Conservation (phyloP, 1,284 basidiomycete genomes). For the Peniophora sp. region DNA sequence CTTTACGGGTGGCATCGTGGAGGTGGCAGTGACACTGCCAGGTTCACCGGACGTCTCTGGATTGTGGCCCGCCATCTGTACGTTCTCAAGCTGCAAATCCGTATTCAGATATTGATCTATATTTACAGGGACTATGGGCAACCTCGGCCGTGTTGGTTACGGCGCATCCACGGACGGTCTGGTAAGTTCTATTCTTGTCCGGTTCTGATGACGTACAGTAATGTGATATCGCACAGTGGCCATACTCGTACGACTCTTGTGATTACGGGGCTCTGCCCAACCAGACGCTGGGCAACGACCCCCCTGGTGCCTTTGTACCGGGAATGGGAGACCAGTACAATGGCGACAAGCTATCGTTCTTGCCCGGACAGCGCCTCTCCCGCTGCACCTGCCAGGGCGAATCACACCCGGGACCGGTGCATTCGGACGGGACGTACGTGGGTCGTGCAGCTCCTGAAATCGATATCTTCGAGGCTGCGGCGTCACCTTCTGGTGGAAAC, state of each 20-base stretch:
- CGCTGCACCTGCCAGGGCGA: constrained; percentile 49
- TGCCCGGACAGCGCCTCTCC: constrained; percentile 40
- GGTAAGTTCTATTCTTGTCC: constrained; percentile 8
- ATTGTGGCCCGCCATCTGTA: constrained; percentile 37
- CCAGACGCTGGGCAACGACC: constrained; percentile 32
- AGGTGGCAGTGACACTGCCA: constrained; percentile 71
- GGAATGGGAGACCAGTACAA: constrained; percentile 33
- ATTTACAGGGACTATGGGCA: constrained; percentile 43
- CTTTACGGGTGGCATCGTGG: constrained; percentile 81
- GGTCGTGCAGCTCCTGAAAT: constrained; percentile 44
- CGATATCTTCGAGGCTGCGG: constrained; percentile 37
- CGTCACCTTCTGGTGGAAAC: constrained; percentile 15
- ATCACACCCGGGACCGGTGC: constrained; percentile 48
- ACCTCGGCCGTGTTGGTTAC: constrained; percentile 51
- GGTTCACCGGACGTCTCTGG: constrained; percentile 55
- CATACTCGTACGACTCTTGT: constrained; percentile 49
- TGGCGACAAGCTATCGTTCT: constrained; percentile 28
- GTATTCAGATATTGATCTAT: no score
- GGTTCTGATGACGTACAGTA: background rate
- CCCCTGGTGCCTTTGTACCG: constrained; percentile 23
- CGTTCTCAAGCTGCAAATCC: no score
- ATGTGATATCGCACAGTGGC: constrained; percentile 26
- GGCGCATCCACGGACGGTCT: constrained; percentile 53
- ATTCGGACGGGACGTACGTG: constrained; percentile 40
- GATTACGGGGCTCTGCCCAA: constrained; percentile 52